Percentiles rank a stretch among this genome's conserved stretches.
Evolutionary conservation across 2,329 filamentous ascomycete species (phyloP).

Genomic region (Hymenoscyphus infarciens): DNA sequence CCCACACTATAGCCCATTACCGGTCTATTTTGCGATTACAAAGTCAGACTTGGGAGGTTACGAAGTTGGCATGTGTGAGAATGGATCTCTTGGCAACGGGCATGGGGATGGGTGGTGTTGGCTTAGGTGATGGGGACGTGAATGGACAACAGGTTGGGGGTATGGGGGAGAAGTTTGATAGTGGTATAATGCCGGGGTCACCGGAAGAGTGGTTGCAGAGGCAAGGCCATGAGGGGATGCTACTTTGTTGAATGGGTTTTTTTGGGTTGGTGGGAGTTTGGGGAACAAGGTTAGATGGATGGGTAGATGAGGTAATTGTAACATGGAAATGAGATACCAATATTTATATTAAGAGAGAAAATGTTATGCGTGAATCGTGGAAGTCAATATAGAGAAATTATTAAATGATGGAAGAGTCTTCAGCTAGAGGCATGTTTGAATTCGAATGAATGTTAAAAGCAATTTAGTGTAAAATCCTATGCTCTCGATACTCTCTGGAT

Average conservation of each 20-base stretch:
- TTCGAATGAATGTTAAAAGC: too few species aligned
- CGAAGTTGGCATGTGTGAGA: conserved; percentile 24
- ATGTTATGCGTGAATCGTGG: too few species aligned
- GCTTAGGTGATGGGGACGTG: not conserved
- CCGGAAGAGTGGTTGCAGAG: conserved; percentile 26
- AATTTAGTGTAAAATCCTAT: too few species aligned
- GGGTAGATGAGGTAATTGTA: not conserved
- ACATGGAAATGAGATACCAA: not conserved
- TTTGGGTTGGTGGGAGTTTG: not conserved
- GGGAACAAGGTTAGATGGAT: not conserved
- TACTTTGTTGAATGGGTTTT: conserved; percentile 9
- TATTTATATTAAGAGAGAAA: too few species aligned
- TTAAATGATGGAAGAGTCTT: too few species aligned
- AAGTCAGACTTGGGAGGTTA: conserved; percentile 22
- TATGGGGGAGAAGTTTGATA: not conserved
- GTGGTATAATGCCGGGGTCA: conserved; percentile 12
- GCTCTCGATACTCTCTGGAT: too few species aligned
- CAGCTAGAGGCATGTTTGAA: too few species aligned
- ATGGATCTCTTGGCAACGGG: conserved; percentile 25
- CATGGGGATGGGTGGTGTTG: conserved; percentile 7
- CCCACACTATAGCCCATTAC: conserved; percentile 26
- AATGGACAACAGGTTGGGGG: not conserved
- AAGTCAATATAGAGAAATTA: too few species aligned
- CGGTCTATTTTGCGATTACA: conserved; percentile 23
- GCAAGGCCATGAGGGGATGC: conserved; percentile 23